Percentiles rank a stretch among this genome's conserved stretches.
Evolutionary conservation across 2,329 filamentous ascomycete genomes (phyloP).

Genomic region (Pseudogymnoascus sp.): DNA sequence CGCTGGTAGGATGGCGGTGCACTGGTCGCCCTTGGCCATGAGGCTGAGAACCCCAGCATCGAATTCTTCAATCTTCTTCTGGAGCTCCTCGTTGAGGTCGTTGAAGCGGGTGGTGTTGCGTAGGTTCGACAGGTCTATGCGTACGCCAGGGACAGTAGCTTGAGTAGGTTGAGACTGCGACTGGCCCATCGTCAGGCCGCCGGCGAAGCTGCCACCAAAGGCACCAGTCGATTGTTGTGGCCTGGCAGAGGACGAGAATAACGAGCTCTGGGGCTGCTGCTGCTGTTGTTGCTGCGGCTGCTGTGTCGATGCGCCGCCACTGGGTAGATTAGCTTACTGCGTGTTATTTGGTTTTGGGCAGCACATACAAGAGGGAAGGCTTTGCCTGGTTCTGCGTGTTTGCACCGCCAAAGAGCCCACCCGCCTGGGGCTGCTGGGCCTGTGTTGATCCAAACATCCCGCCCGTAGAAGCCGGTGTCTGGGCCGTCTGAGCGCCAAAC

Average conservation of each 20-base stretch:
- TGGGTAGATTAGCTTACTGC: conserved; percentile 10
- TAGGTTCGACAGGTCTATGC: conserved; percentile 70
- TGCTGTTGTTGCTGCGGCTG: conserved; percentile 20
- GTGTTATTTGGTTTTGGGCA: conserved; percentile 11
- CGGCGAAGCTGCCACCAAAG: conserved; percentile 23
- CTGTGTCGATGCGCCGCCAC: conserved; percentile 23
- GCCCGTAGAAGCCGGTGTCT: conserved; percentile 21
- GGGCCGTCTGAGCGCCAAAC: conserved; percentile 25
- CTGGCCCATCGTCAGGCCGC: conserved; percentile 41
- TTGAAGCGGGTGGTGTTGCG: conserved; percentile 86
- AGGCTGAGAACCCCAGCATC: conserved; percentile 75
- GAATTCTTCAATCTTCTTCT: conserved; percentile 66
- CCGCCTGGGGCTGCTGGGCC: conserved; percentile 10
- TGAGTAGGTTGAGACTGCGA: conserved; percentile 34
- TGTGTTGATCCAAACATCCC: conserved; percentile 27
- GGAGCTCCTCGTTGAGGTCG: conserved; percentile 75
- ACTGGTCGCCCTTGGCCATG: conserved; percentile 68
- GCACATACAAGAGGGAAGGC: conserved; percentile 27
- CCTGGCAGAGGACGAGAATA: conserved; percentile 30
- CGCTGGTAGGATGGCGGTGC: conserved; percentile 58
- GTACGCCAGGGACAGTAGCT: conserved; percentile 59
- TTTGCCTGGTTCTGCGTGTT: conserved; percentile 22
- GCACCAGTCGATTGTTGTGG: conserved; percentile 9
- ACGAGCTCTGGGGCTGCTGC: conserved; percentile 17
- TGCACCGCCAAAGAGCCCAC: conserved; percentile 19